A percentile compares a stretch with the other conserved stretches of the same genome.
Evolutionary conservation across 1,284 basidiomycete species (phyloP).

Genomic region (Coniophora puteana): DNA sequence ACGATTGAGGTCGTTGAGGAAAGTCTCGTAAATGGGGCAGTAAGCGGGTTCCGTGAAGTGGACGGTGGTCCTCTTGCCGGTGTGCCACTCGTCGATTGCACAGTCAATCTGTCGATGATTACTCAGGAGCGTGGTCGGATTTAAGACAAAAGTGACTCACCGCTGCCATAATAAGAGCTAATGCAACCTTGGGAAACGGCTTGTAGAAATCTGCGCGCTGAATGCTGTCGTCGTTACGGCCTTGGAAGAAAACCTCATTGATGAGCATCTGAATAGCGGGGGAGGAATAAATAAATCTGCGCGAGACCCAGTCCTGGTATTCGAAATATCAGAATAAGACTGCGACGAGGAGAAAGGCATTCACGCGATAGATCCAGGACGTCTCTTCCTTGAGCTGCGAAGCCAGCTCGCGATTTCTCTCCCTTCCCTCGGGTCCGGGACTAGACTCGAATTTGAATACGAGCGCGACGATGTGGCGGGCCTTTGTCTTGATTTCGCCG

Average conservation of each 20-base stretch:
- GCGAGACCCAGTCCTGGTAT: too few species aligned
- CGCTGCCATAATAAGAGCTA: too few species aligned
- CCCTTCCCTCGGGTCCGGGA: not conserved
- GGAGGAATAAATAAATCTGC: too few species aligned
- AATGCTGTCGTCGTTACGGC: too few species aligned
- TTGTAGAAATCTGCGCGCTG: too few species aligned
- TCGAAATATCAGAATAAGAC: not conserved
- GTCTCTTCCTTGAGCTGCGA: not conserved
- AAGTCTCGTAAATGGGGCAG: not conserved
- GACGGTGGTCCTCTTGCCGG: not conserved
- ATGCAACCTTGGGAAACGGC: too few species aligned
- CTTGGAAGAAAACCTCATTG: too few species aligned
- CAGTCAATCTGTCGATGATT: conserved; percentile 4
- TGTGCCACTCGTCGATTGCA: conserved; percentile 1
- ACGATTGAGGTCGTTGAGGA: not conserved
- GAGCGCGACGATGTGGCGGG: not conserved
- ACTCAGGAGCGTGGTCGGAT: too few species aligned
- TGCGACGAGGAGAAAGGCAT: not conserved
- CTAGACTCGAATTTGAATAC: not conserved
- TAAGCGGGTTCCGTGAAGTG: not conserved
- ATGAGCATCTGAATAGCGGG: too few species aligned
- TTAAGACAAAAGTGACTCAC: too few species aligned
- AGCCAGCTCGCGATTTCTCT: not conserved
- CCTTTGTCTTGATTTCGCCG: not conserved
- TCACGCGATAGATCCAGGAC: not conserved